These are phyloP conservation scores for Xanthoconium stramineum DNA, from an alignment of 768 basidiomycete genomes.

Conservation along the genomic window DNA sequence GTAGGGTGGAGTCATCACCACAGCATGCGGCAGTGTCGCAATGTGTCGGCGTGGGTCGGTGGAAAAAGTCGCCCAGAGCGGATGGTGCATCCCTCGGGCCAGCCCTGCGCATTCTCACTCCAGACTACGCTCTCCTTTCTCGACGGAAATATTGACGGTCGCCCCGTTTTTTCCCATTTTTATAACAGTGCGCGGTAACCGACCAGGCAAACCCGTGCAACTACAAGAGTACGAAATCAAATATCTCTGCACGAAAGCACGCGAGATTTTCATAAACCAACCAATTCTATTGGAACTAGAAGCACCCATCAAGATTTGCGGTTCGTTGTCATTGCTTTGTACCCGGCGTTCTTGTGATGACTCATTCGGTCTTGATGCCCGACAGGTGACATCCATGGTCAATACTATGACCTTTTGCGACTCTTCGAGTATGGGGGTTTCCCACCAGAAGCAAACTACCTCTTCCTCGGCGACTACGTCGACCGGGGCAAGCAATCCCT, in stretches of 20 bases:
- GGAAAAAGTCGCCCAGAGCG: conserved; percentile 5
- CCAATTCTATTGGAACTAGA: conserved; percentile 97
- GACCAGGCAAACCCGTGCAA: conserved; percentile 97
- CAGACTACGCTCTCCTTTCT: background rate
- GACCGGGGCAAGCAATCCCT: conserved; percentile 98
- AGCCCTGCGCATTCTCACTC: background rate
- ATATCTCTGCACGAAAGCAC: conserved; percentile 96
- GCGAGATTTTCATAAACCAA: conserved; percentile 99
- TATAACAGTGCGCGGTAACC: conserved; percentile 86
- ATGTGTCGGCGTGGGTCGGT: conserved; percentile 1
- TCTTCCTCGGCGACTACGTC: conserved; percentile 99
- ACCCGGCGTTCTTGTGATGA: conserved; percentile 14
- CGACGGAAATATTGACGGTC: conserved; percentile 17
- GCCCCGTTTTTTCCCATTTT: conserved; percentile 12
- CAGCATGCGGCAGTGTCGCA: conserved; percentile 19
- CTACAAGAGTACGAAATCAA: conserved; percentile 99
- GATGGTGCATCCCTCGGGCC: background rate
- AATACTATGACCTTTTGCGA: conserved; percentile 97
- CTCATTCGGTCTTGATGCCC: conserved; percentile 18
- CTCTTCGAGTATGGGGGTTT: conserved; percentile 99
- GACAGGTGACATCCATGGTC: conserved; percentile 96
- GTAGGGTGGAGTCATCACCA: background rate
- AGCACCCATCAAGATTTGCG: conserved; percentile 99
- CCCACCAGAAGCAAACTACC: conserved; percentile 99
- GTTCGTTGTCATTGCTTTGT: conserved; percentile 45